Base-by-base conservation (phyloP, 2,329 filamentous ascomycete species). In the Colletotrichum liriopes region DNA sequence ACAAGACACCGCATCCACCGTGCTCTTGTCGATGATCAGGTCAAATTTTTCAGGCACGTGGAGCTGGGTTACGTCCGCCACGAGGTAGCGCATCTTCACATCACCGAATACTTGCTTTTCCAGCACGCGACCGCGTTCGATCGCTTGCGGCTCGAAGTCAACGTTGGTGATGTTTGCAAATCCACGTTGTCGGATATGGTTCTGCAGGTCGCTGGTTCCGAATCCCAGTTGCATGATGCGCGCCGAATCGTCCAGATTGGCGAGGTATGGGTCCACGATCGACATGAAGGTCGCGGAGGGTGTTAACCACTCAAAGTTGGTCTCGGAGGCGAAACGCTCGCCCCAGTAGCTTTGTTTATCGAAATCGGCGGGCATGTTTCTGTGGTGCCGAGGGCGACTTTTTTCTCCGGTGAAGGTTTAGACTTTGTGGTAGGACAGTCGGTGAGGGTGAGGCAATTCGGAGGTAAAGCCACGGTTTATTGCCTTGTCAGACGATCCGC, bases 281-380 rank as follows among this genome's bases (percentile, higher is more conserved):
- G 77, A 71, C 68, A 86, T 77, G 73, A 88, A 86, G 16, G 80
- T 78, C 0, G 77, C 71, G 0, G 86, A 87, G 2, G 83, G 72
- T 18, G 82, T 73, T 20, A 88, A 81, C 86, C 86, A 88, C 75
- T 88, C 86, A 68, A 87, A 88, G 12, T 81, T 76, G 7, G 77
- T 80, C 75, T 88, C 86, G 18, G 79, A 78, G 20, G 77, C 68
- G 79, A 88, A 88, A 35, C 86, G 84, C 7, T 82, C 71, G 65
- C 81, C 84, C 86, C 86, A 88, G 76, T 88, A 88, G 72, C 81
- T 83, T 74, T 86, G 83, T 51, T 87, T 84, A 45, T 87, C 86
- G 68, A 85, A 88, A 65, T 86, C 82, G n/a, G 61, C 35, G 0
- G 71, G 60, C 71, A 73, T 73, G 2, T 7, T 56, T 32, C 14